phyloP scores from a whole-genome alignment of 495 filamentous ascomycete species.

The Penicillium desertorum region DNA sequence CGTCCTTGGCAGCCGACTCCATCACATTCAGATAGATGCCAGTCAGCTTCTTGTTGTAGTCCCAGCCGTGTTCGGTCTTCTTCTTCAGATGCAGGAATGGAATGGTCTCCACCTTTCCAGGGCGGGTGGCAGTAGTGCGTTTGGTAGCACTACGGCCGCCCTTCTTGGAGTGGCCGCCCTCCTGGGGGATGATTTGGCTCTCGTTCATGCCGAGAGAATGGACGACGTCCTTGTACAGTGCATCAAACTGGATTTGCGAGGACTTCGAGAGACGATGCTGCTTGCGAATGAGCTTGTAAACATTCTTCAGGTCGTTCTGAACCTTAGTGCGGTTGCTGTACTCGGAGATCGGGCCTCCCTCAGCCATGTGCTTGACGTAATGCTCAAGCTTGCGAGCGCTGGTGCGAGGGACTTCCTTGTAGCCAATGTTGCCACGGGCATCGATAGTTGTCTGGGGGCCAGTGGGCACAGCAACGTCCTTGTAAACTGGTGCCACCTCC shows the following conservation, averaged over 20 bases:
- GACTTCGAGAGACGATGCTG: constrained; percentile 95
- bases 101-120: constrained; percentile 93
- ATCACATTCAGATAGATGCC: constrained; percentile 87
- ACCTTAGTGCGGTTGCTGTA: constrained; percentile 98
- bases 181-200: constrained; percentile 87
- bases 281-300: constrained; percentile 96
- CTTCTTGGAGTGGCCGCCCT: constrained; percentile 70
- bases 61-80: constrained; percentile 92
- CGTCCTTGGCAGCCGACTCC: constrained; percentile 79
- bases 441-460: constrained; percentile 89
- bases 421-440: constrained; percentile 82
- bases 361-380: constrained; percentile 98
- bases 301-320: constrained; percentile 86
- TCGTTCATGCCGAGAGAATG: constrained; percentile 96
- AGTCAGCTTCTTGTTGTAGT: constrained; percentile 98
- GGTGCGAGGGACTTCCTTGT: constrained; percentile 80
- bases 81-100: constrained; percentile 97
- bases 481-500: constrained; percentile 78
- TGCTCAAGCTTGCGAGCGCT: constrained; percentile 97
- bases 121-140: constrained; percentile 60
- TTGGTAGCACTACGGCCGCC: constrained; percentile 55
- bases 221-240: constrained; percentile 87
- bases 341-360: constrained; percentile 95
- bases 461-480: constrained; percentile 90
- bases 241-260: constrained; percentile 92